Evolutionary conservation across 371 early-diverging fungal genomes (phyloP).

Genomic region (Parasitella parasitica): DNA sequence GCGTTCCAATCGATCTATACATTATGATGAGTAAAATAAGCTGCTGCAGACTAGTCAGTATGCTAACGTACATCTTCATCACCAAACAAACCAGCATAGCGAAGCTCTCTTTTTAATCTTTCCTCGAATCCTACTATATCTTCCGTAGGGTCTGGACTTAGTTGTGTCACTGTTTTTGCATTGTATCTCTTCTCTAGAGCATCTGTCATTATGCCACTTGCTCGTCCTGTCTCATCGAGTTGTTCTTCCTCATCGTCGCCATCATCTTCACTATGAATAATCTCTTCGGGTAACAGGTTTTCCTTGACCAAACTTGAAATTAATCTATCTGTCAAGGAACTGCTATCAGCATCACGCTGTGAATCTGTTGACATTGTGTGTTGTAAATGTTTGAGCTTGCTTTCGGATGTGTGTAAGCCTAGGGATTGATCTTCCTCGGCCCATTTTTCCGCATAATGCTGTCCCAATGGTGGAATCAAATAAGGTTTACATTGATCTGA

Average conservation of each 20-base stretch:
- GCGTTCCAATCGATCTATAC: constrained; percentile 64
- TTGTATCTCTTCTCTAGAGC: constrained; percentile 9
- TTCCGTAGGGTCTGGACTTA: constrained; percentile 14
- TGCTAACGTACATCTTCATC: constrained; percentile 64
- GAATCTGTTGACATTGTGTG: constrained; percentile 38
- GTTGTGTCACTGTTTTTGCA: constrained; percentile 7
- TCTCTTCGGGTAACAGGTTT: constrained; percentile 17
- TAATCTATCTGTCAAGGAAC: constrained; percentile 73
- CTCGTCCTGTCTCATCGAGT: constrained; percentile 12
- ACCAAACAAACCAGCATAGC: constrained; percentile 75
- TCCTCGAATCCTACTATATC: constrained; percentile 62
- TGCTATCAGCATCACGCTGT: constrained; percentile 56
- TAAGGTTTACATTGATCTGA: constrained; percentile 71
- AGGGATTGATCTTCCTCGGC: constrained; percentile 70
- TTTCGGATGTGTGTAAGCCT: background rate
- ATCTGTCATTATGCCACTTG: constrained; percentile 27
- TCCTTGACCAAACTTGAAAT: constrained; percentile 71
- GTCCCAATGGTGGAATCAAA: constrained; percentile 76
- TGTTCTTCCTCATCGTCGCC: constrained; percentile 21
- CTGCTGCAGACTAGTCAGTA: background rate
- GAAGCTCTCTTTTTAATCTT: constrained; percentile 77
- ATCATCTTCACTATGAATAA: constrained; percentile 25
- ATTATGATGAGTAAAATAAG: background rate
- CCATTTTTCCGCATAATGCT: constrained; percentile 78
- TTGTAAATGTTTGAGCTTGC: constrained; percentile 3